Conservation (phyloP, 768 basidiomycete genomes). For the Scleroderma bovista region DNA sequence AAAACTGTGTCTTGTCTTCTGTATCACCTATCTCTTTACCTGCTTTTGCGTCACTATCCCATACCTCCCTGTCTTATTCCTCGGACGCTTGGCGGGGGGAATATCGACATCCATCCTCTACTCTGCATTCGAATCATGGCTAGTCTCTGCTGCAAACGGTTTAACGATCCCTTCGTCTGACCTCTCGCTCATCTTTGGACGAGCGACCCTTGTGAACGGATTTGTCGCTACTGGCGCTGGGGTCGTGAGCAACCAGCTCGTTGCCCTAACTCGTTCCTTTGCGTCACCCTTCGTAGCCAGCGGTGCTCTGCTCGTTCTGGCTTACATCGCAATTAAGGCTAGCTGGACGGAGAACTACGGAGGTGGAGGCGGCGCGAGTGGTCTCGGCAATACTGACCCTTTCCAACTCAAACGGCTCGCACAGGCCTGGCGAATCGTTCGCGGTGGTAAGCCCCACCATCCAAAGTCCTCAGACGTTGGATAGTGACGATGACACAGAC, state of each 20-base stretch:
- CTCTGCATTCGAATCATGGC: conserved; percentile 75
- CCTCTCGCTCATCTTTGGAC: conserved; percentile 65
- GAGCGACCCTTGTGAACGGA: conserved; percentile 69
- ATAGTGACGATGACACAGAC: conserved; percentile 35
- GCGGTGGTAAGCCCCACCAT: conserved; percentile 33
- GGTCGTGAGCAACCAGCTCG: conserved; percentile 60
- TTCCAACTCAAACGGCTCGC: conserved; percentile 50
- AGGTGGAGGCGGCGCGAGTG: conserved; percentile 27
- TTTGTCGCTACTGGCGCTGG: conserved; percentile 66
- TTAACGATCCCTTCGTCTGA: conserved; percentile 48
- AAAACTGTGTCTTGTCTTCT: conserved; percentile 65
- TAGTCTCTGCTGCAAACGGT: conserved; percentile 55
- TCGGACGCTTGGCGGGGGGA: conserved; percentile 64
- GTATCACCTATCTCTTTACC: conserved; percentile 55
- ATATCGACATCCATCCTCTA: conserved; percentile 72
- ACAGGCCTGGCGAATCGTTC: conserved; percentile 54
- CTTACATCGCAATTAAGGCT: conserved; percentile 49
- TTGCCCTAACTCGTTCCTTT: conserved; percentile 46
- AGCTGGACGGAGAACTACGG: conserved; percentile 73
- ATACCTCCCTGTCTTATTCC: conserved; percentile 51
- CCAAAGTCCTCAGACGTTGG: neutral
- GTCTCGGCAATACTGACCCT: conserved; percentile 26
- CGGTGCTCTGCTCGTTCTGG: conserved; percentile 46
- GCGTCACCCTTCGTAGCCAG: conserved; percentile 65
- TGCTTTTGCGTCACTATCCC: conserved; percentile 57